Conservation (phyloP, 192 early-diverging fungal genomes). For the Backusella tarrabulga region DNA sequence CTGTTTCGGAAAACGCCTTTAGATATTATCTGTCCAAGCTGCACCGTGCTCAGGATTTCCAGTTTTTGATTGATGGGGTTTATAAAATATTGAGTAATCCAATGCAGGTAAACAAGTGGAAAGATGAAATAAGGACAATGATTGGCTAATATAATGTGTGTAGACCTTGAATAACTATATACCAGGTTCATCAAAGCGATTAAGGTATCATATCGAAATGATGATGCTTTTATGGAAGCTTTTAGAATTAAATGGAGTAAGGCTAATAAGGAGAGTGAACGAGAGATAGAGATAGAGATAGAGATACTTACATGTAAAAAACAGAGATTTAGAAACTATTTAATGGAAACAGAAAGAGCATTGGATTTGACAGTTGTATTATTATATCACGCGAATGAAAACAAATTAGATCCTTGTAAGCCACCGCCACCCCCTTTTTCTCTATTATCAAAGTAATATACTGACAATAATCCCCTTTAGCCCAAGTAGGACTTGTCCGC, state of each 20-base stretch:
- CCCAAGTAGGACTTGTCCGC: slow-evolving; percentile 69
- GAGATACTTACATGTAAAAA: neutral
- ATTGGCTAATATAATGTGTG: neutral
- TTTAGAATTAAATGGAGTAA: slow-evolving; percentile 74
- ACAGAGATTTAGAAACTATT: slow-evolving; percentile 63
- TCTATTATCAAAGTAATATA: no score
- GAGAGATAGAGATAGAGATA: neutral
- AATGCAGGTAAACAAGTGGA: slow-evolving; percentile 43
- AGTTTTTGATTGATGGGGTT: slow-evolving; percentile 75
- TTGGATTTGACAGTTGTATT: slow-evolving; percentile 60
- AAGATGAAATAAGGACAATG: neutral
- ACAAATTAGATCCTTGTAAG: slow-evolving; percentile 58
- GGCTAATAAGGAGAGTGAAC: neutral
- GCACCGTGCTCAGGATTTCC: slow-evolving; percentile 82
- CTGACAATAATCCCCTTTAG: slow-evolving; percentile 25
- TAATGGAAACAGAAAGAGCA: slow-evolving; percentile 62
- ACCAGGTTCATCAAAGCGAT: slow-evolving; percentile 70
- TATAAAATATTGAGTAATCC: slow-evolving; percentile 78
- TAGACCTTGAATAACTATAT: slow-evolving; percentile 67
- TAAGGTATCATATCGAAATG: slow-evolving; percentile 63
- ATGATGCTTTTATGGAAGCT: slow-evolving; percentile 88
- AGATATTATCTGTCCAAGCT: slow-evolving; percentile 76
- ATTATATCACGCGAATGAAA: slow-evolving; percentile 60
- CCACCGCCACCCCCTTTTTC: no score
- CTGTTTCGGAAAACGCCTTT: slow-evolving; percentile 65